Evolutionary conservation across 2,329 filamentous ascomycete species (phyloP), one percentile per base, ranked within the genome.

Genomic region (Colletotrichum neosansevieriae): DNA sequence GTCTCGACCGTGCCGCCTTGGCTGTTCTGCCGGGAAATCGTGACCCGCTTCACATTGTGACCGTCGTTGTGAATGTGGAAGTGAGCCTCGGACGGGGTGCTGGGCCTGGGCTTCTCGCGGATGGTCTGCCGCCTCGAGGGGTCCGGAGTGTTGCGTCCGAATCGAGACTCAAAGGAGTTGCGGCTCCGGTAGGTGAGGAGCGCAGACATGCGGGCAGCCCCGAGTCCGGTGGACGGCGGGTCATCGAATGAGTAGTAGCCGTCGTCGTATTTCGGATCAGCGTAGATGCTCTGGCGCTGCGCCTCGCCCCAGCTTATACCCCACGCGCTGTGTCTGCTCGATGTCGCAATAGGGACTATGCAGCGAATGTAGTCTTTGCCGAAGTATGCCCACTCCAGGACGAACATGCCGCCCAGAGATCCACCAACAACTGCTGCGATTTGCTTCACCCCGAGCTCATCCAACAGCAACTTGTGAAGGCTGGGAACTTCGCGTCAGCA

Each of bases 191-290:
- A 99, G 6, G 96, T 99, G 74, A 99, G 84, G 42, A 99, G 88
- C 2, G 96, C 96, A 65, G 94, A 94, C 96, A 99, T 99, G 75
- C 96, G 94, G 29, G 96, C 96, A 7, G 96, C 96, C 12, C 94
- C 94, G 2, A 99, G 87, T 0, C 96, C 96, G 1, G 94, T 92
- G 0, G 90, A 84, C 0, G 96, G 96, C 38, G 94, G 94, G 73
- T 98, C 94, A 36, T 92, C 87, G 74, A 96, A 97, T 1, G 89
- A 76, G 77, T 98, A 99, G 81, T 98, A 98, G 50, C 96, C 96
- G 75, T 98, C 94, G 70, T 98, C 94, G 79, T 99, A 99, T 82
- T 98, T 98, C 36, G 96, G 96, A 77, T 99, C 96, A 44, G 94
- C 94, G 81, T 98, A 99, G 78, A 99, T 98, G 85, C 92, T 94